Base-by-base conservation (phyloP, 352 stramenopile species). In the Pilasporangium apinafurcum region DNA sequence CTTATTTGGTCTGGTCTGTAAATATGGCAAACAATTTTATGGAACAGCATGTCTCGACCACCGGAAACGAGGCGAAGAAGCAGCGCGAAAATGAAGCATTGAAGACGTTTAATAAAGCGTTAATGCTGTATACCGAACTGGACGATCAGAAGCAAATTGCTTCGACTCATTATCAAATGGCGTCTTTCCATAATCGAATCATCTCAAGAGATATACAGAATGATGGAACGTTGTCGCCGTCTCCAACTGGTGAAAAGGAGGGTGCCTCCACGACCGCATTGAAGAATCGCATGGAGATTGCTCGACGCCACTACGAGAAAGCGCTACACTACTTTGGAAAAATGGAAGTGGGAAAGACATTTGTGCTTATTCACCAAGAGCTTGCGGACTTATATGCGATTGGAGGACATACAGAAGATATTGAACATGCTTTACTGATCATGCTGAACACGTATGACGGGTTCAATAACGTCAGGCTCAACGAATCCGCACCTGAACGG, bases 161-260 rank as follows among this genome's bases (percentile, higher is more conserved):
- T 5, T 72, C 82, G 12, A 90, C 79, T 8, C 79, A 94, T 43
- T 94, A 94, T 42, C 82, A 94, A 41, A 86, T 94, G 37, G 82
- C 82, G 4, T 85, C 75, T 3, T 94, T 86, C 48, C 65, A 90
- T 45, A 71, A 67, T 8, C 63, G 74, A 5, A 73, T 66, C 32
- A 86, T 91, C 31, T 63, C 73, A 0, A 62, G 51, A 8, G 68
- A 71, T 12, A 25, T 79, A 8, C 51, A 48, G 39, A 33, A 34
- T 9, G 16, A 42, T 5, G 32, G 14, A n/a, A 41, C 9, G 16
- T 8, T 35, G 29, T 51, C 13, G 16, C 3, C 37, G 40, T 48
- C 46, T 10, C n/a, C 27, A 18, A 16, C 37, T 8, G 9, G 28
- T 18, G 12, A 24, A 7, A 44, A 53, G 0, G 53, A 60, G 13